Evolutionary conservation across 441 rosid genomes (phyloP), one percentile per base, ranked within the genome.

Genomic region (Croton setiger): DNA sequence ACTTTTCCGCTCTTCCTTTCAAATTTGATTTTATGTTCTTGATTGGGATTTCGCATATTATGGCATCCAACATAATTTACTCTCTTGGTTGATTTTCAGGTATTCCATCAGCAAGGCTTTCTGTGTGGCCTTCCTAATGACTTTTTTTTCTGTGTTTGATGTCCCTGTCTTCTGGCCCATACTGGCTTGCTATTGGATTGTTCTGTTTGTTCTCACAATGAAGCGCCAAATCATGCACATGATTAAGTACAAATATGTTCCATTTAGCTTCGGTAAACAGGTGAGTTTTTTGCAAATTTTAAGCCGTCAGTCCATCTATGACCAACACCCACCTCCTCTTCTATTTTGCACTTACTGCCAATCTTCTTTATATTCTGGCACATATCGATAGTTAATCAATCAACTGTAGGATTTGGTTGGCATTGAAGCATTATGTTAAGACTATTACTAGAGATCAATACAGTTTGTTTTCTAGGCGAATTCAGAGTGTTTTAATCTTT

Each of bases 101-200:
- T 83, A 90, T 72, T 76, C 92, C 64, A 80, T 90, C 74, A 90
- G 90, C 21, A 86, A 85, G 81, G 94, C 96, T 5, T 79, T 84
- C 72, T 77, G 81, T 70, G 75, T 88, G 23, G 92, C 90, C n/a
- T 84, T 86, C 64, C 54, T 82, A 27, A 84, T 90, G 92, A 88
- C 94, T 49, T 88, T 86, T 77, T 83, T 88, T 70, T 82, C 89
- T 17, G 58, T 86, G 51, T 83, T 90, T 64, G 93, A 88, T 62
- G 86, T 90, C 23, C 93, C 92, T 21, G 86, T 83, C 45, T 88
- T 90, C 74, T 86, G 96, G 96, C 94, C 92, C 11, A 84, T 88
- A 75, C 68, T 90, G 53, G 86, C 88, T 35, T 85, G 70, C 72
- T 88, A 85, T 14, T 84, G 89, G 94, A 63, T 88, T 56, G 88